phyloP scores from a whole-genome alignment of 2,329 filamentous ascomycete genomes.

The Cryphonectria naterciae region DNA sequence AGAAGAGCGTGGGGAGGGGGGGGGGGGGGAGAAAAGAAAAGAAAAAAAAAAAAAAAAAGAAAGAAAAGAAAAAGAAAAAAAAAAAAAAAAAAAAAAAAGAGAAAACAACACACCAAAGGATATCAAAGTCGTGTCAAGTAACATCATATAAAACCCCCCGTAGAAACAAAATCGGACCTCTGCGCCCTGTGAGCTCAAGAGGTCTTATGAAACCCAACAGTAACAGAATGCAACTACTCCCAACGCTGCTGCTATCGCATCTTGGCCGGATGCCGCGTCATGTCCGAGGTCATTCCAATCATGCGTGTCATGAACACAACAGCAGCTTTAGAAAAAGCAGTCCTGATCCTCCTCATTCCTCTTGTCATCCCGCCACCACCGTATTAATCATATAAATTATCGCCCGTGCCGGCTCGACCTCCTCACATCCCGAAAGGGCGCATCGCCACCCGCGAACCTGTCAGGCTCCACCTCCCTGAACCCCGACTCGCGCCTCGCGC shows the following conservation, averaged over 20 bases:
- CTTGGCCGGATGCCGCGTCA: background rate
- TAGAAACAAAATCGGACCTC: background rate
- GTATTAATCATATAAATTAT: constrained; percentile 24
- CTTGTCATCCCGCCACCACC: constrained; percentile 17
- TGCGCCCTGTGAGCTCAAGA: background rate
- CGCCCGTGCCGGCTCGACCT: constrained; percentile 40
- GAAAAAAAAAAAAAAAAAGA: background rate
- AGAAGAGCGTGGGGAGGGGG: background rate
- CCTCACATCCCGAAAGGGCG: constrained; percentile 37
- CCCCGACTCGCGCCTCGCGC: constrained; percentile 34
- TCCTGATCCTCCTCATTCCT: constrained; percentile 11
- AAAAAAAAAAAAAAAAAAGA: background rate
- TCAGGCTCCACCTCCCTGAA: constrained; percentile 40
- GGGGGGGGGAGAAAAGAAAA: background rate
- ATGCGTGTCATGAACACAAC: background rate
- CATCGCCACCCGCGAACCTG: constrained; percentile 38
- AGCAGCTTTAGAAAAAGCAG: too few species aligned
- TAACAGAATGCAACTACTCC: background rate
- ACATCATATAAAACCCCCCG: background rate
- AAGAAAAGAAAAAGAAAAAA: background rate
- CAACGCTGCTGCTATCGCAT: background rate
- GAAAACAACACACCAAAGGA: constrained; percentile 11
- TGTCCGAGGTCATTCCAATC: background rate
- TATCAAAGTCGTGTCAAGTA: constrained; percentile 14
- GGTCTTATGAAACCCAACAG: background rate